These are phyloP conservation scores for Hypoxylon trugodes DNA, from an alignment of 495 filamentous ascomycete species.

Conservation along the genomic window DNA sequence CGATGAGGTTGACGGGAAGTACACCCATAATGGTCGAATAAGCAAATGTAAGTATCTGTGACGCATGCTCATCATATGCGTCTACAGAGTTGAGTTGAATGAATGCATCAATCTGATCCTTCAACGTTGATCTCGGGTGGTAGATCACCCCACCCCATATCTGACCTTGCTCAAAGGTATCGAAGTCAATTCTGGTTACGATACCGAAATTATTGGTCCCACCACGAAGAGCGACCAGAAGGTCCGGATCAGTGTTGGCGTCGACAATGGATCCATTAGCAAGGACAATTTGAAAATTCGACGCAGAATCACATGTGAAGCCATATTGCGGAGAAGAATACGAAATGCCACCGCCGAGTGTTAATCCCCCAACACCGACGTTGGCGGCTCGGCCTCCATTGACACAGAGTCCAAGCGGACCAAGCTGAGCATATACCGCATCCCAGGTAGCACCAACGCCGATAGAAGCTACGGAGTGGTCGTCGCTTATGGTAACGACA, in stretches of 20 bases:
- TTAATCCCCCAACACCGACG: constrained; percentile 54
- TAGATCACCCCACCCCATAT: constrained; percentile 51
- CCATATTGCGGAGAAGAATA: constrained; percentile 58
- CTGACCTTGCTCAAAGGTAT: constrained; percentile 54
- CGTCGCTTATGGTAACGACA: constrained; percentile 16
- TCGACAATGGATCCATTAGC: constrained; percentile 61
- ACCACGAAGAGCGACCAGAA: constrained; percentile 67
- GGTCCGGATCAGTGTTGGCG: constrained; percentile 57
- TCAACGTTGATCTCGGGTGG: constrained; percentile 9
- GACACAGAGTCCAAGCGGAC: constrained; percentile 45
- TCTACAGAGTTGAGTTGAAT: constrained; percentile 32
- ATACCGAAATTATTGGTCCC: constrained; percentile 47
- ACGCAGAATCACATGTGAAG: constrained; percentile 60
- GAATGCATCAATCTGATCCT: constrained; percentile 9
- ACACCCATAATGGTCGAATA: no score
- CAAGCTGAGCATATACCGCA: constrained; percentile 46
- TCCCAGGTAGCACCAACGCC: constrained; percentile 48
- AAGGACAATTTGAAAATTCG: constrained; percentile 61
- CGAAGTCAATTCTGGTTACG: constrained; percentile 50
- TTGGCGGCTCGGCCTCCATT: constrained; percentile 47
- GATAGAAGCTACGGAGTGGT: constrained; percentile 31
- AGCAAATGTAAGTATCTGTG: no score
- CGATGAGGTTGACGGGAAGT: no score
- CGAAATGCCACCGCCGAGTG: constrained; percentile 57
- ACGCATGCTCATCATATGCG: no score